These are phyloP conservation scores for Pseudevernia furfuracea DNA, from an alignment of 495 filamentous ascomycete species.

Conservation along the genomic window DNA sequence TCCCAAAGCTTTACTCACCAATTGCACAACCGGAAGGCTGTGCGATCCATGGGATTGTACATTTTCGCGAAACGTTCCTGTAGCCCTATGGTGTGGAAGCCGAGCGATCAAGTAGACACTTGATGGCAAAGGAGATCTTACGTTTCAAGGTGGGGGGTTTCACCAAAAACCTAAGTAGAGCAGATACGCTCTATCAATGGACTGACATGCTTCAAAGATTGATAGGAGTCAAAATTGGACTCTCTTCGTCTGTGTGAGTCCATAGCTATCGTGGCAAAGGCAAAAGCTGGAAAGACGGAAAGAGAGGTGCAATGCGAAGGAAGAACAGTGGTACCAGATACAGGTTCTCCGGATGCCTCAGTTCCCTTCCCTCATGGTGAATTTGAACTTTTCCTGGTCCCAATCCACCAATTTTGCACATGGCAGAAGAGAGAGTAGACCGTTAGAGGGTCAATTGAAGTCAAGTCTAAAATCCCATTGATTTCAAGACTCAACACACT, in stretches of 20 bases:
- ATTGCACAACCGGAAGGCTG: not conserved
- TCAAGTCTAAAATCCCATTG: too few relatives aligned
- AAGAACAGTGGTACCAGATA: too few relatives aligned
- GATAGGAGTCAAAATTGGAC: not conserved
- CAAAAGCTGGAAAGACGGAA: not conserved
- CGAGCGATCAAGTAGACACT: not conserved
- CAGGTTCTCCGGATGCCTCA: too few relatives aligned
- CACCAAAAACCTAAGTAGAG: not conserved
- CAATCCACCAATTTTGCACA: too few relatives aligned
- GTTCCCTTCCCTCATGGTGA: too few relatives aligned
- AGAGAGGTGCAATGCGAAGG: not conserved
- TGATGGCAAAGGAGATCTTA: not conserved
- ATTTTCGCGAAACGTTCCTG: not conserved
- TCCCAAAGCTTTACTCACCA: not conserved
- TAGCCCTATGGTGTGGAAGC: not conserved
- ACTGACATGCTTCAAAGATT: not conserved
- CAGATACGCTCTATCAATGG: not conserved
- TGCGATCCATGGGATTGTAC: not conserved
- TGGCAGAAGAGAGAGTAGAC: too few relatives aligned
- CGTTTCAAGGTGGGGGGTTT: not conserved
- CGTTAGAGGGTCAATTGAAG: too few relatives aligned
- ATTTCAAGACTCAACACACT: too few relatives aligned
- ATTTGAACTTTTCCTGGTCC: too few relatives aligned
- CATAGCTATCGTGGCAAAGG: too few relatives aligned
- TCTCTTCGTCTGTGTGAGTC: too few relatives aligned